These are phyloP conservation scores for Lentinula aciculospora DNA, from an alignment of 768 basidiomycete species.

Conservation along the genomic window DNA sequence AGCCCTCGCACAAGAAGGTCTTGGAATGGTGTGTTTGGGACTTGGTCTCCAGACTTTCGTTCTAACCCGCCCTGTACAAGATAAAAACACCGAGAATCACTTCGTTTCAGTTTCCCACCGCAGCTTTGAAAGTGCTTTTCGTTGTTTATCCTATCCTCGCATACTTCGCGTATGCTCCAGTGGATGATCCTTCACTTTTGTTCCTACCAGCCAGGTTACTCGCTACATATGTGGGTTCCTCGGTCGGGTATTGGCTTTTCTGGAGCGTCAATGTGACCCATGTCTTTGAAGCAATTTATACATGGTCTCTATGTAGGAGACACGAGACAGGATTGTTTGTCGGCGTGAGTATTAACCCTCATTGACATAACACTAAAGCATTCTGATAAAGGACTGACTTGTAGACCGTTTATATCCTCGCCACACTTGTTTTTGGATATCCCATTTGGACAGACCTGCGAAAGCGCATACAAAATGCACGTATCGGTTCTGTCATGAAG, in stretches of 20 bases:
- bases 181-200: conserved; percentile 19
- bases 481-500: conserved; percentile 82
- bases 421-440: conserved; percentile 48
- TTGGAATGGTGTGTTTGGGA: conserved; percentile 61
- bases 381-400: background rate
- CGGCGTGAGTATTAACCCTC: conserved; percentile 21
- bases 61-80: conserved; percentile 34
- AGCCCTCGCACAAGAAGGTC: conserved; percentile 67
- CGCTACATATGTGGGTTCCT: conserved; percentile 22
- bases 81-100: conserved; percentile 59
- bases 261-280: conserved; percentile 23
- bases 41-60: background rate
- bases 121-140: conserved; percentile 15
- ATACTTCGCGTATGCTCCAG: conserved; percentile 22
- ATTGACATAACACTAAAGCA: background rate
- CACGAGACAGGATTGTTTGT: conserved; percentile 41
- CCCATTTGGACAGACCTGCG: conserved; percentile 51
- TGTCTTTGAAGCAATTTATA: conserved; percentile 42
- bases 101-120: conserved; percentile 42
- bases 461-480: conserved; percentile 54
- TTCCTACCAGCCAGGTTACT: conserved; percentile 26
- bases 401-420: conserved; percentile 48
- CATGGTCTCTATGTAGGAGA: conserved; percentile 37
- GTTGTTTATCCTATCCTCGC: conserved; percentile 24
- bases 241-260: conserved; percentile 22